Percentiles rank a stretch among this genome's conserved stretches.
Conservation (phyloP, 768 basidiomycete genomes). For the Naganishia vaughanmartiniae region DNA sequence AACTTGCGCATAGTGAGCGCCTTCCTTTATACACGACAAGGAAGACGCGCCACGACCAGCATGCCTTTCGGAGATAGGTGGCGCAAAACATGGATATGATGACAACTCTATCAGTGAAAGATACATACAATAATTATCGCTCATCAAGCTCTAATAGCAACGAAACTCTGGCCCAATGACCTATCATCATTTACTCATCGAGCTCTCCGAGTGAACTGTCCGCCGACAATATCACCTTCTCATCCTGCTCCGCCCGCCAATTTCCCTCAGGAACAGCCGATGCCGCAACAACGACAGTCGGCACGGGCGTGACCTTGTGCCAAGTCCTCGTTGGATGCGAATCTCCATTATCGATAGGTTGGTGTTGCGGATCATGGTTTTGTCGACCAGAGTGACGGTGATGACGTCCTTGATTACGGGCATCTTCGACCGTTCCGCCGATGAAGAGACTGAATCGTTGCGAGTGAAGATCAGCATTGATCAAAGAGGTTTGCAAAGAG, state of each 20-base stretch:
- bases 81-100: too few species aligned
- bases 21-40: too few species aligned
- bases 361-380: background rate
- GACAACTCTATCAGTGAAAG: too few species aligned
- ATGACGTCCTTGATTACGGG: slow-evolving; percentile 5
- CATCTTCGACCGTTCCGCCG: slow-evolving; percentile 26
- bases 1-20: too few species aligned
- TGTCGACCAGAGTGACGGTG: slow-evolving; percentile 13
- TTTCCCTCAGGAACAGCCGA: background rate
- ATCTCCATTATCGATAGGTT: background rate
- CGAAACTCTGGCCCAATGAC: background rate
- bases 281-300: background rate
- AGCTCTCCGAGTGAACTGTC: background rate
- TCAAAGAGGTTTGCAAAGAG: background rate
- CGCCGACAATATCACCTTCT: background rate
- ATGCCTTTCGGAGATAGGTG: too few species aligned
- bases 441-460: background rate
- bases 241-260: background rate
- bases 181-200: background rate
- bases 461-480: background rate
- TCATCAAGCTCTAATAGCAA: too few species aligned
- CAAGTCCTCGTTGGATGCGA: slow-evolving; percentile 15
- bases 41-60: too few species aligned
- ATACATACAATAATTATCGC: too few species aligned
- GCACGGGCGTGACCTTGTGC: slow-evolving; percentile 7